Evolutionary conservation across 202 grass and related monocot species (phyloP).

Genomic region (Carex arenaria): DNA sequence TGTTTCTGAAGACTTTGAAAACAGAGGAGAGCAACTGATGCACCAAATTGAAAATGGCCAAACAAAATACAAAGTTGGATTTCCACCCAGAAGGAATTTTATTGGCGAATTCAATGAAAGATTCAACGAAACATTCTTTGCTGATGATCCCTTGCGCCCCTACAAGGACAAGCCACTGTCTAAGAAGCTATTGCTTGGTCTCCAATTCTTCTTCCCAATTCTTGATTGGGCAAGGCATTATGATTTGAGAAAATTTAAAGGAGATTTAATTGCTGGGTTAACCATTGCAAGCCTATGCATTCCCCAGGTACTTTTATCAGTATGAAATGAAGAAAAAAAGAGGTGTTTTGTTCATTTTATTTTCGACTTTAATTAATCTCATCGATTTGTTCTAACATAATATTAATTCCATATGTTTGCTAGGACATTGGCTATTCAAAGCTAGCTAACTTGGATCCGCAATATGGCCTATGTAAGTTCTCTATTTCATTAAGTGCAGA

Average conservation of each 20-base stretch:
- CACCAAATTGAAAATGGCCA: background rate
- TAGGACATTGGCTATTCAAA: constrained; percentile 96
- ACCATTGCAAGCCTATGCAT: constrained; percentile 98
- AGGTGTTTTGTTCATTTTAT: background rate
- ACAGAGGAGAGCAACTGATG: background rate
- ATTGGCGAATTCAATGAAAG: constrained; percentile 45
- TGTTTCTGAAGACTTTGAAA: background rate
- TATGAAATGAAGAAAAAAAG: background rate
- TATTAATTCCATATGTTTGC: constrained; percentile 17
- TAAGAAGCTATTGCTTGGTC: constrained; percentile 39
- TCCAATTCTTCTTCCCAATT: constrained; percentile 78
- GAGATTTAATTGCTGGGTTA: constrained; percentile 79
- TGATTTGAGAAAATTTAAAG: constrained; percentile 70
- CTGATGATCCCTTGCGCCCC: constrained; percentile 53
- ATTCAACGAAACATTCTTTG: constrained; percentile 81
- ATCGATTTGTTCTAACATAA: background rate
- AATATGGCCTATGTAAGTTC: constrained; percentile 88
- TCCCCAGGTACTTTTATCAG: constrained; percentile 61
- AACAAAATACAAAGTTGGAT: constrained; percentile 66
- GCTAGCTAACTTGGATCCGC: constrained; percentile 81
- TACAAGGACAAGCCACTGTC: constrained; percentile 59
- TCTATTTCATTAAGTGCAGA: background rate
- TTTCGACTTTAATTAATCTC: background rate
- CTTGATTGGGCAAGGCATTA: constrained; percentile 75
- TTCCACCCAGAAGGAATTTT: constrained; percentile 51